Evolutionary conservation across 2,329 filamentous ascomycete genomes (phyloP).

Genomic region (Penicillium sp.): DNA sequence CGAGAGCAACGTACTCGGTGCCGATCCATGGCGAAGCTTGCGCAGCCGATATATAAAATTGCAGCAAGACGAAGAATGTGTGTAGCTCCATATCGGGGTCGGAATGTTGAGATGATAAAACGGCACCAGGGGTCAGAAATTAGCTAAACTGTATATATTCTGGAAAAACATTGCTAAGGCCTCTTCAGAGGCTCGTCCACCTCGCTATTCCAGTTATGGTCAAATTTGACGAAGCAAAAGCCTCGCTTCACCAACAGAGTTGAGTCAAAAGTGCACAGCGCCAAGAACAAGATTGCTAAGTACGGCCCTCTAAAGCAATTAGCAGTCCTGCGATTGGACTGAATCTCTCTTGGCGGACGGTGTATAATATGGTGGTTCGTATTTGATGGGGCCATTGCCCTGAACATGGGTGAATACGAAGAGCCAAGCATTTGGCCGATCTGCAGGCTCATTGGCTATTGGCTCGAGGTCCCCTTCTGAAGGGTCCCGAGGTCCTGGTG

Average conservation of each 20-base stretch:
- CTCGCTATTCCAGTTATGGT: slow-evolving; percentile 1
- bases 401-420: slow-evolving; percentile 13
- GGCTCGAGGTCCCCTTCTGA: too few relatives aligned
- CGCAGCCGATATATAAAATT: not conserved
- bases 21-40: slow-evolving; percentile 14
- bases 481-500: not conserved
- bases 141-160: not conserved
- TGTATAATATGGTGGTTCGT: slow-evolving; percentile 5
- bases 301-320: not conserved
- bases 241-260: not conserved
- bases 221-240: not conserved
- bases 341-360: not conserved
- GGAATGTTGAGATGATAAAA: too few relatives aligned
- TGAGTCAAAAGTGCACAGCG: not conserved
- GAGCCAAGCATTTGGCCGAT: slow-evolving; percentile 1
- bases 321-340: not conserved
- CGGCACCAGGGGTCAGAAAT: too few relatives aligned
- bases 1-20: slow-evolving; percentile 12
- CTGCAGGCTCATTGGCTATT: not conserved
- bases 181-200: not conserved
- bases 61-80: not conserved
- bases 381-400: slow-evolving; percentile 5
- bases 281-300: not conserved
- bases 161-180: not conserved
- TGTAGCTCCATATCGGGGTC: not conserved